Evolutionary conservation across 1,284 basidiomycete species (phyloP).

Genomic region (Rhizopogon parksii): DNA sequence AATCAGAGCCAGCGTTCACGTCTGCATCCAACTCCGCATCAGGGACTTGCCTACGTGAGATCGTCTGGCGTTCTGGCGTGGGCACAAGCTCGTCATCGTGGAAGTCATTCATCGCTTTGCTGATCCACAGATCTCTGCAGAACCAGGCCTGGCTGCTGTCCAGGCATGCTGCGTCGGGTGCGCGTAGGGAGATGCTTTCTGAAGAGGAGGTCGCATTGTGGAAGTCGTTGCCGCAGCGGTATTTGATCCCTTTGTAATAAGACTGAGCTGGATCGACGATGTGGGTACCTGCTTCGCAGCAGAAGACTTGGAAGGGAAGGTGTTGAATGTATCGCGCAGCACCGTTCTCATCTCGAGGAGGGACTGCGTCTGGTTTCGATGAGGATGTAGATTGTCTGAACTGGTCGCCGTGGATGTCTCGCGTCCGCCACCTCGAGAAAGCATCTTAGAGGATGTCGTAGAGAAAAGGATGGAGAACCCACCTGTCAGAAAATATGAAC

Average conservation of each 20-base stretch:
- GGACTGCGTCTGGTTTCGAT: conserved; percentile 82
- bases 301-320: conserved; percentile 93
- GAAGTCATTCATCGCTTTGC: conserved; percentile 71
- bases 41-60: conserved; percentile 26
- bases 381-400: conserved; percentile 93
- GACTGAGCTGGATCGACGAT: conserved; percentile 90
- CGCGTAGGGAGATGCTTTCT: conserved; percentile 50
- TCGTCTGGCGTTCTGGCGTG: conserved; percentile 25
- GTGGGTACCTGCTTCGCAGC: conserved; percentile 93
- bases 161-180: conserved; percentile 78
- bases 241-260: conserved; percentile 82
- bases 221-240: conserved; percentile 73
- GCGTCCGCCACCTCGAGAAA: conserved; percentile 75
- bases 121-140: conserved; percentile 89
- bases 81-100: conserved; percentile 39
- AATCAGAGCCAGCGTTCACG: conserved; percentile 80
- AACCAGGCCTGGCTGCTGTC: conserved; percentile 95
- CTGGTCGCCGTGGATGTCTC: conserved; percentile 92
- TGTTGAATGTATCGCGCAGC: conserved; percentile 82
- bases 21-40: conserved; percentile 47
- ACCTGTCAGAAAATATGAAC: conserved; percentile 96
- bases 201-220: conserved; percentile 67
- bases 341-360: conserved; percentile 77
- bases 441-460: not conserved
- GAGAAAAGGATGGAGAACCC: conserved; percentile 15